These are phyloP conservation scores for Aspergillus conjunctus DNA, from an alignment of 495 filamentous ascomycete genomes.

Conservation along the genomic window DNA sequence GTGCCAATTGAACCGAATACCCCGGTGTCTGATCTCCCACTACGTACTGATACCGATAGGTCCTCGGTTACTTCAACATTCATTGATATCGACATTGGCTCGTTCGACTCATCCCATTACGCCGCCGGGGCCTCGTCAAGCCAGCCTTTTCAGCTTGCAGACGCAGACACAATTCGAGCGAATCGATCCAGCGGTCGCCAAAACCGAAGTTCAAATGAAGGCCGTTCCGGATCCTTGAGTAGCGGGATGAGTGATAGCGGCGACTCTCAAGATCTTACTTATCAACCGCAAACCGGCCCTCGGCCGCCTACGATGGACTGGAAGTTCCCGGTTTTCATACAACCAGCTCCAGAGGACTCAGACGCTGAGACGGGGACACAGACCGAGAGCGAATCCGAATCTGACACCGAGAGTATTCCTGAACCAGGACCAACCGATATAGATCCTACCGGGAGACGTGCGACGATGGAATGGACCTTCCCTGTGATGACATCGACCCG, in stretches of 20 bases:
- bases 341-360: slow-evolving; percentile 24
- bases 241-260: slow-evolving; percentile 30
- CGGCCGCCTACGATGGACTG: slow-evolving; percentile 54
- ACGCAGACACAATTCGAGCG: slow-evolving; percentile 54
- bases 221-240: slow-evolving; percentile 35
- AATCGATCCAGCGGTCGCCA: slow-evolving; percentile 46
- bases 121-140: slow-evolving; percentile 46
- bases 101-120: slow-evolving; percentile 52
- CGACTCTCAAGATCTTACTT: slow-evolving; percentile 32
- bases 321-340: slow-evolving; percentile 47
- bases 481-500: slow-evolving; percentile 39
- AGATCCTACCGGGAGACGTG: slow-evolving; percentile 19
- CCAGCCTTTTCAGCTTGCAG: slow-evolving; percentile 51
- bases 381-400: slow-evolving; percentile 15
- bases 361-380: slow-evolving; percentile 4
- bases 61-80: slow-evolving; percentile 52
- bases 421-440: slow-evolving; percentile 8
- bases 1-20: slow-evolving; percentile 40
- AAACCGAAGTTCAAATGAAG: slow-evolving; percentile 42
- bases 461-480: slow-evolving; percentile 49
- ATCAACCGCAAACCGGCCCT: slow-evolving; percentile 39
- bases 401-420: slow-evolving; percentile 24
- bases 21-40: slow-evolving; percentile 48
- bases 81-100: slow-evolving; percentile 51
- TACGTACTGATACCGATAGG: slow-evolving; percentile 51